phyloP scores from a whole-genome alignment of 2,329 filamentous ascomycete species.

The Cryphonectria nitschkei region DNA sequence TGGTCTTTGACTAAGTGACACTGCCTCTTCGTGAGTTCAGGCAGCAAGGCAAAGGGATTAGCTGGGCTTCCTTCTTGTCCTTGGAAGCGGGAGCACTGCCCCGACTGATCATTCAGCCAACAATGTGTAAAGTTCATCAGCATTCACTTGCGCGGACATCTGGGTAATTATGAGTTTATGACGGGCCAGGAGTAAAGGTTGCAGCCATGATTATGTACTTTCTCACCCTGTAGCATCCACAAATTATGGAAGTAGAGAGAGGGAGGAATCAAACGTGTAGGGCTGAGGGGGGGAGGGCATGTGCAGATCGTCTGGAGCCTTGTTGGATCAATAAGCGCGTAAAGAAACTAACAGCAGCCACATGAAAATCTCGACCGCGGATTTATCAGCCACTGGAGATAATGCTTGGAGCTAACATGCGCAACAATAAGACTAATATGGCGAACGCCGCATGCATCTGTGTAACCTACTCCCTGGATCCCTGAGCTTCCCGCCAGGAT shows the following conservation, averaged over 20 bases:
- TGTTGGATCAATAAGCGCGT: neutral
- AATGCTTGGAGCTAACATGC: slow-evolving; percentile 1
- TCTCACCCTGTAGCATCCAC: no score
- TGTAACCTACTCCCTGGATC: neutral
- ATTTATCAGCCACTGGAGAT: slow-evolving; percentile 18
- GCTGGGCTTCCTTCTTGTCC: no score
- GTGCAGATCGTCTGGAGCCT: neutral
- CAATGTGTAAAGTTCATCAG: neutral
- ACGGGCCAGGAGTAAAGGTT: neutral
- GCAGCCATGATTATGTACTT: neutral
- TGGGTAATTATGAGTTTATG: neutral
- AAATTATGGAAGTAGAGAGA: neutral
- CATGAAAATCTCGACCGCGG: neutral
- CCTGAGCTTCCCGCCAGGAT: neutral
- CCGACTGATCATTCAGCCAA: neutral
- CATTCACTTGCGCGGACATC: neutral
- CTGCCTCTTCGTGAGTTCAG: neutral
- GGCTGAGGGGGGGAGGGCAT: neutral
- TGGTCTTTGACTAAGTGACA: neutral
- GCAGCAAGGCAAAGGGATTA: no score
- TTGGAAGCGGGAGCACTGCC: neutral
- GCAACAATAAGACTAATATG: neutral
- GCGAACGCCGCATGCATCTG: neutral
- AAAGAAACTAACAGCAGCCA: neutral
- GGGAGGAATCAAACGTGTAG: neutral